A percentile compares a stretch with the other conserved stretches of the same genome.
phyloP scores from a whole-genome alignment of 805 yeast species.

The Candida nanaspora region DNA sequence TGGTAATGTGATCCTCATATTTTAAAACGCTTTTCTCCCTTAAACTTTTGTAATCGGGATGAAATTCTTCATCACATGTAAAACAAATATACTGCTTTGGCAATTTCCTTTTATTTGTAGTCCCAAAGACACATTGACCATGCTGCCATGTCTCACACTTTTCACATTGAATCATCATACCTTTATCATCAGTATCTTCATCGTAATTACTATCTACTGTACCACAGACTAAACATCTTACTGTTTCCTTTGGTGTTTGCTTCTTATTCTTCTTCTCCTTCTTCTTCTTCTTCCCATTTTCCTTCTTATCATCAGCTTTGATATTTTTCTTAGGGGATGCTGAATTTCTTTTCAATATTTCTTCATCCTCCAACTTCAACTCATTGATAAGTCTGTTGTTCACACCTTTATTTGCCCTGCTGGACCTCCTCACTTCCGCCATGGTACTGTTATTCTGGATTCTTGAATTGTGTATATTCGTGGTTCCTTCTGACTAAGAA shows the following conservation, averaged over 20 bases:
- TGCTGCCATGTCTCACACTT: conserved; percentile 70
- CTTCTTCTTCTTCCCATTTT: conserved; percentile 6
- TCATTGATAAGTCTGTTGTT: conserved; percentile 5
- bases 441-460: not conserved
- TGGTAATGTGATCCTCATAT: conserved; percentile 19
- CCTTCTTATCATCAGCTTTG: too few relatives aligned
- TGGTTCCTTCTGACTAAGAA: too few relatives aligned
- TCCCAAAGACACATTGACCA: conserved; percentile 50
- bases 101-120: conserved; percentile 25
- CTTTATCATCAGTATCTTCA: conserved; percentile 45
- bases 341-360: too few relatives aligned
- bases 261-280: conserved; percentile 18
- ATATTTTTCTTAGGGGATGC: too few relatives aligned
- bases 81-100: conserved; percentile 50
- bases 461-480: too few relatives aligned
- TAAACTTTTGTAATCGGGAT: not conserved
- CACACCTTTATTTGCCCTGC: conserved; percentile 6
- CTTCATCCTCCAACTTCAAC: conserved; percentile 15
- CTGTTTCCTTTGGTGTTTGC: conserved; percentile 29
- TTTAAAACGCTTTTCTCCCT: conserved; percentile 19
- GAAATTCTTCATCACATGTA: conserved; percentile 37
- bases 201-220: conserved; percentile 50
- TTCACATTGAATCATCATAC: conserved; percentile 63
- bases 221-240: conserved; percentile 58
- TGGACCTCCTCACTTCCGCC: not conserved